Conservation (phyloP, 371 early-diverging fungal genomes). For the Saksenaea oblongispora region DNA sequence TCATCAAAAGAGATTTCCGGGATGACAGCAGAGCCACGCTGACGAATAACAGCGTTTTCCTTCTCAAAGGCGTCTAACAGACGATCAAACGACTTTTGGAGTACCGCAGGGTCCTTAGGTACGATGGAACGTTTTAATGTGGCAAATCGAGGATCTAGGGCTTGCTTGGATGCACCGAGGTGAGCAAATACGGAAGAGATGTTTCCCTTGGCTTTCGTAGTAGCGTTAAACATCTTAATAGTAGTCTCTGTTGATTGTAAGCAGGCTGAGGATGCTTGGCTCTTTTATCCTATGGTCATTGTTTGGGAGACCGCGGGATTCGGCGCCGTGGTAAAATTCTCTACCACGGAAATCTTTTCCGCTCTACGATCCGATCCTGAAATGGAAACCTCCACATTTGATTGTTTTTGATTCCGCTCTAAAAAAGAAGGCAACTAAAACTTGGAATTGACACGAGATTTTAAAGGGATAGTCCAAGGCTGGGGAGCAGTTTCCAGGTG, state of each 20-base stretch:
- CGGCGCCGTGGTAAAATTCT: too few species aligned
- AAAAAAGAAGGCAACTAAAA: too few species aligned
- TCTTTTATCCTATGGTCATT: background rate
- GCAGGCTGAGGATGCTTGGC: background rate
- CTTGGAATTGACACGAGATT: too few species aligned
- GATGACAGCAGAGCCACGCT: slow-evolving; percentile 29
- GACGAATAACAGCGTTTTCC: slow-evolving; percentile 26
- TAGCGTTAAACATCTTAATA: slow-evolving; percentile 11
- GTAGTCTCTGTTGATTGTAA: background rate
- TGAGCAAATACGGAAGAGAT: slow-evolving; percentile 44
- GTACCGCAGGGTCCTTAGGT: slow-evolving; percentile 19
- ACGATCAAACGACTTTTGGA: slow-evolving; percentile 31
- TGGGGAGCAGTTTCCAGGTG: too few species aligned
- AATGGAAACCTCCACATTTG: too few species aligned
- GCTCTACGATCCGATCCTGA: too few species aligned
- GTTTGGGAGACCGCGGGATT: too few species aligned
- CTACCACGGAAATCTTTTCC: too few species aligned
- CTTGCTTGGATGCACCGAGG: slow-evolving; percentile 28
- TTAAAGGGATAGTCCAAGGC: too few species aligned
- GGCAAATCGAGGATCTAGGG: slow-evolving; percentile 25
- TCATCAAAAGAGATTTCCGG: slow-evolving; percentile 31
- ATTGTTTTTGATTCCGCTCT: too few species aligned
- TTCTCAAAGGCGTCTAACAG: slow-evolving; percentile 26
- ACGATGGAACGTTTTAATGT: slow-evolving; percentile 28
- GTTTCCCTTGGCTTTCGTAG: slow-evolving; percentile 34